Conservation (phyloP, 2,329 filamentous ascomycete species). For the Ceratocystis lukuohia region DNA sequence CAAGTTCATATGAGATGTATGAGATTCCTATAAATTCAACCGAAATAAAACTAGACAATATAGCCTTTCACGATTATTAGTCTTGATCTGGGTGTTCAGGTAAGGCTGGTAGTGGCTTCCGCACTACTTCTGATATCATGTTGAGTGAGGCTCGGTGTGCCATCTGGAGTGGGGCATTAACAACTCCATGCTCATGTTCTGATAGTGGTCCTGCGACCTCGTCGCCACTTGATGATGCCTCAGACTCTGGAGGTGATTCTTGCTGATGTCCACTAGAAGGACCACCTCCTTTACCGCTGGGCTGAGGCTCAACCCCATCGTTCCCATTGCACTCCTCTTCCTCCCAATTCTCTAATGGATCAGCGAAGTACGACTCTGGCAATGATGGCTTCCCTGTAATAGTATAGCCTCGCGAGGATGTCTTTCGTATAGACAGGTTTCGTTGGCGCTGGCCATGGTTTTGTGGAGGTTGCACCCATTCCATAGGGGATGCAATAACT, state of each 20-base stretch:
- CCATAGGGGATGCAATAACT: conserved; percentile 13
- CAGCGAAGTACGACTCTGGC: neutral
- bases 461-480: conserved; percentile 7
- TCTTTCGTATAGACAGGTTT: neutral
- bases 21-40: neutral
- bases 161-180: neutral
- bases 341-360: neutral
- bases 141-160: neutral
- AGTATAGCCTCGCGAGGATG: neutral
- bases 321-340: neutral
- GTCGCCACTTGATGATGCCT: neutral
- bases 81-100: conserved; percentile 27
- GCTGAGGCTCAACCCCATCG: neutral
- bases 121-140: conserved; percentile 20
- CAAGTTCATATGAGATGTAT: neutral
- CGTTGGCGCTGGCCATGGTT: neutral
- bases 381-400: neutral
- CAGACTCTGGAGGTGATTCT: conserved; percentile 9
- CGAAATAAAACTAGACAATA: neutral
- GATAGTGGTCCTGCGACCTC: neutral
- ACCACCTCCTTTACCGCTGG: neutral
- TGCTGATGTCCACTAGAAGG: neutral
- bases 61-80: neutral
- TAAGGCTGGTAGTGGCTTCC: conserved; percentile 34
- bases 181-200: neutral